Evolutionary conservation across 257 asterid species (phyloP).

Genomic region (Solanum appendiculatum): DNA sequence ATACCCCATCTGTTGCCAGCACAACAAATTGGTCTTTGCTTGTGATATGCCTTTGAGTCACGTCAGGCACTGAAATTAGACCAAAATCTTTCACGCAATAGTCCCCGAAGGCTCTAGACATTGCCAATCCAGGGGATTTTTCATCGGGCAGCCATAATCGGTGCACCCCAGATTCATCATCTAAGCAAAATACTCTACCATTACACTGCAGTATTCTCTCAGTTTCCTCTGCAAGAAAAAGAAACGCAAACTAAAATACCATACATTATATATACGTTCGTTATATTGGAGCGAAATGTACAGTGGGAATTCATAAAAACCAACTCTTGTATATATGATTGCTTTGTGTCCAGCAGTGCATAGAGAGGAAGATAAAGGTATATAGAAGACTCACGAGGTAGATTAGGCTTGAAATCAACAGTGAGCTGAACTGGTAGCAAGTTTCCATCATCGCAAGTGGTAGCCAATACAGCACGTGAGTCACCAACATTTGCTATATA

Average conservation of each 20-base stretch:
- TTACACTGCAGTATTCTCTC: conserved; percentile 63
- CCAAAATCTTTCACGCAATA: conserved; percentile 82
- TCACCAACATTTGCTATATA: conserved; percentile 86
- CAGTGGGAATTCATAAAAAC: neutral
- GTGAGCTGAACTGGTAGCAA: conserved; percentile 77
- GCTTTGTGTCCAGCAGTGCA: too few species aligned
- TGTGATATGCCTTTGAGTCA: conserved; percentile 59
- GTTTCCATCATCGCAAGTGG: conserved; percentile 53
- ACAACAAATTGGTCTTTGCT: conserved; percentile 66
- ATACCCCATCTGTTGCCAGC: conserved; percentile 95
- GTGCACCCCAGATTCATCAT: conserved; percentile 81
- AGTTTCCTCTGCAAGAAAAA: conserved; percentile 53
- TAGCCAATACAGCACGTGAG: conserved; percentile 89
- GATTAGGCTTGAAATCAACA: conserved; percentile 83
- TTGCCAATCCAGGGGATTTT: conserved; percentile 89
- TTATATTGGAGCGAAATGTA: neutral
- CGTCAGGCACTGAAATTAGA: conserved; percentile 82
- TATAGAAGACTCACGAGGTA: conserved; percentile 50
- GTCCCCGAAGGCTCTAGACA: conserved; percentile 98
- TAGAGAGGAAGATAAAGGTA: neutral
- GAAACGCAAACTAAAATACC: neutral
- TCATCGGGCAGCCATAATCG: conserved; percentile 84
- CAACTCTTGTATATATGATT: neutral
- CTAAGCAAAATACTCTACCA: conserved; percentile 66
- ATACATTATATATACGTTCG: neutral